Percentiles rank a stretch among this genome's conserved stretches.
Conservation (phyloP, 306 rosid species). For the Cucumis hystrix region DNA sequence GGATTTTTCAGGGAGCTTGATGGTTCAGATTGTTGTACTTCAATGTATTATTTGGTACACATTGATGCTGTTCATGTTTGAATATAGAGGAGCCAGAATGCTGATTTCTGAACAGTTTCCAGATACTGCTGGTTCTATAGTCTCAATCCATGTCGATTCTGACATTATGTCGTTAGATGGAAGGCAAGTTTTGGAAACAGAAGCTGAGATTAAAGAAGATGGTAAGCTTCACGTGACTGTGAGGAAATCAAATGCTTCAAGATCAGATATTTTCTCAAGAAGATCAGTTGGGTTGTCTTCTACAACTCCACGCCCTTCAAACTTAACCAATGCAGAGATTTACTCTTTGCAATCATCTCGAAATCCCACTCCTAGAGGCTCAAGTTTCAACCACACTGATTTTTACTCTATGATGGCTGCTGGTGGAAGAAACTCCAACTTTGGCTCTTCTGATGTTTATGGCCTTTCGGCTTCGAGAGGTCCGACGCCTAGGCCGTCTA, state of each 20-base stretch:
- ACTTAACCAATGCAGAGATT: constrained; percentile 82
- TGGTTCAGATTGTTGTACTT: constrained; percentile 90
- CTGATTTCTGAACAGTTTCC: constrained; percentile 86
- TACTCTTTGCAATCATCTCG: constrained; percentile 70
- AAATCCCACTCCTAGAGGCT: constrained; percentile 78
- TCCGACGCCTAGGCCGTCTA: constrained; percentile 65
- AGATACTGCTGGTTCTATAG: constrained; percentile 77
- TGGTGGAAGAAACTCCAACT: constrained; percentile 55
- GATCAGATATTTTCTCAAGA: constrained; percentile 66
- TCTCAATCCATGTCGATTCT: constrained; percentile 85
- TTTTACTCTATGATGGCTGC: constrained; percentile 80
- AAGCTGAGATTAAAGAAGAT: constrained; percentile 64
- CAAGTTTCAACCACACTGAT: constrained; percentile 83
- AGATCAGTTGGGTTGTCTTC: constrained; percentile 69
- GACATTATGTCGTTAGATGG: constrained; percentile 83
- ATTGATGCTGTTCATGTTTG: constrained; percentile 76
- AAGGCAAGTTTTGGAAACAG: constrained; percentile 60
- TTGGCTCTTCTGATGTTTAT: constrained; percentile 48
- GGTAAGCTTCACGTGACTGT: constrained; percentile 81
- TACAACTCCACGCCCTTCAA: constrained; percentile 69
- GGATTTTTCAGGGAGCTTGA: constrained; percentile 53
- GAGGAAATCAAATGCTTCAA: constrained; percentile 73
- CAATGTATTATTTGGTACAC: constrained; percentile 97
- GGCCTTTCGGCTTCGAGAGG: constrained; percentile 67
- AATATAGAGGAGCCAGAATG: constrained; percentile 62